Base-by-base conservation (phyloP, 805 yeast genomes). In the Candida incommunis region DNA sequence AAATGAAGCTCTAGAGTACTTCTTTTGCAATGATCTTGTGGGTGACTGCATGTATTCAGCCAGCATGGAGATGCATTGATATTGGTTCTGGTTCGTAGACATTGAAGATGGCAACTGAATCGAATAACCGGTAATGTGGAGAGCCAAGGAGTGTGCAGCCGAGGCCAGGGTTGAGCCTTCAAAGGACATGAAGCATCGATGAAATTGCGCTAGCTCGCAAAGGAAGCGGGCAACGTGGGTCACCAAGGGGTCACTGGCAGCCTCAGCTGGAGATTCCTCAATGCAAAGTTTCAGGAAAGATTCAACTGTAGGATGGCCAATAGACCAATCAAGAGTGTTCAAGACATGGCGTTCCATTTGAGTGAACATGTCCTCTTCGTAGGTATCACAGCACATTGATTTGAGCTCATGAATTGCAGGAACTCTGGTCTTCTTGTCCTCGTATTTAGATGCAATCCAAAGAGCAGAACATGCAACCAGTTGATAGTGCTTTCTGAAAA, bases 381-480 rank as follows among this genome's bases (percentile, higher is more conserved):
- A 78, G 18, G 66, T 69, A 48, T 71, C 70, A 47, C 82, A 80
- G 65, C 90, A 81, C 56, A 81, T 68, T 55, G 72, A 76, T 47
- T 79, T 76, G 45, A 83, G 68, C 59, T 82, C 88, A 34, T 74
- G 69, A 45, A 82, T 67, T 53, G 82, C 72, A 37, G 92, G 92
- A 42, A 81, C 75, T 54, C 86, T 69, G 51, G 80, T 78, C 57
- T 88, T 71, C 60, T 80, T 79, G 48, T 83, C 82, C 58, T 75
- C 78, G 16, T 80, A 71, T 60, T 87, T 87, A 21, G 94, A 77
- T 4, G 94, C 83, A 35, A 87, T 72, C 95, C 96, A 87, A 26
- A 87, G 66, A 49, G 95, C 85, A 5, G 95, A 84, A 48, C 92
- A 81, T 40, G 90, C 83, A n/a, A 87, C 88, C 41, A 87, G 70